Base-by-base conservation (phyloP, 1,284 basidiomycete species). In the Rhodotorula sp. region DNA sequence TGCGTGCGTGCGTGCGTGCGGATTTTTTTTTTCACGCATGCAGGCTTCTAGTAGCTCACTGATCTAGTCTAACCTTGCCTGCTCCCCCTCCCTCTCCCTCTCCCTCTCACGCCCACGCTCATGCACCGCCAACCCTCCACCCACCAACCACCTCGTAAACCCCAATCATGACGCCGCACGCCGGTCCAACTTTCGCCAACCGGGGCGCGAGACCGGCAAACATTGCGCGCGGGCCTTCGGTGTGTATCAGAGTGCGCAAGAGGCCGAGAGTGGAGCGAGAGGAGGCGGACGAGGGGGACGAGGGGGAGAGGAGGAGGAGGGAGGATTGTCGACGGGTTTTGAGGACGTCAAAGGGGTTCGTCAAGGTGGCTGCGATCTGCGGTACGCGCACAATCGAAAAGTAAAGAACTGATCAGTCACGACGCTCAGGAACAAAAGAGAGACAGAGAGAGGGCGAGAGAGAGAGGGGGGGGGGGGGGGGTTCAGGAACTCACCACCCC, bases 111-210 rank as follows among this genome's bases (percentile, higher is more conserved):
- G 10, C 24, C 20, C 48, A 10, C 22, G 11, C 22, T 15, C 24
- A 24, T 49, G 9, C 24, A 49, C 48, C 8, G 36, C 44, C 27
- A 44, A n/a, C 56, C 5, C 47, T 49, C 11, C 48, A 27, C 15
- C 47, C 34, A 20, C 52, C 56, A n/a, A 74, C 49, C 20, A 66
- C 72, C 56, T 99, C 94, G 79, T 91, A 99, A 78, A 89, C 93
- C 65, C 90, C 89, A 79, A 99, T 97, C 93, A 95, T 94, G 73
- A 95, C 90, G 39, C 95, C 95, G 81, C 96, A 99, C 34, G 96
- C 94, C n/a, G 96, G 96, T 7, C 94, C 95, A 73, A 98, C 64
- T 81, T 99, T 99, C 39, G 88, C 92, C 62, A 95, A 88, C 47
- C 95, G 87, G 46, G 96, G 95, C 7, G 89, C 83, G 49, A 94